A percentile compares a stretch with the other conserved stretches of the same genome.
Conservation (phyloP, 805 yeast species). For the Candida sithepensis region DNA sequence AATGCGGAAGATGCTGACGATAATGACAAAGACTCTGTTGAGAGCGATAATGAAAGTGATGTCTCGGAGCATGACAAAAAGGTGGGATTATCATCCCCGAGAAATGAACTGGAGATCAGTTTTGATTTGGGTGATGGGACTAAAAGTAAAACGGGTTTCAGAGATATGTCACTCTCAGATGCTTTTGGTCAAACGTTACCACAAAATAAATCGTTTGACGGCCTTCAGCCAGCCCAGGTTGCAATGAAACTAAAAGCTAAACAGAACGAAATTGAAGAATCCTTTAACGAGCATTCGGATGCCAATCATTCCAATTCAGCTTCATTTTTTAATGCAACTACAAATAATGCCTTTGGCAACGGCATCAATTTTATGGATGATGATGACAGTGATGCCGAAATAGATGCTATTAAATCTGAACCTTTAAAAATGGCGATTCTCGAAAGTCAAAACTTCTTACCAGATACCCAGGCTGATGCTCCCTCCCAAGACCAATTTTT, state of each 20-base stretch:
- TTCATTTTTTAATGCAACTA: not conserved
- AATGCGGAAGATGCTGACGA: conserved; percentile 24
- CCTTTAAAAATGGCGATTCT: conserved; percentile 11
- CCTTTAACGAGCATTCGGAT: conserved; percentile 18
- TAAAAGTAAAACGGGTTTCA: conserved; percentile 5
- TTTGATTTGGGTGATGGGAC: conserved; percentile 12
- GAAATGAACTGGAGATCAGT: conserved; percentile 8
- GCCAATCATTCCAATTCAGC: conserved; percentile 6
- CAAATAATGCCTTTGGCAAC: not conserved
- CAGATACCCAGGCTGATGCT: conserved; percentile 30
- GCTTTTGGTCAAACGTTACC: conserved; percentile 24
- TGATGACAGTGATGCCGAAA: conserved; percentile 9
- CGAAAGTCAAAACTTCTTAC: conserved; percentile 28
- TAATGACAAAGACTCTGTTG: conserved; percentile 11
- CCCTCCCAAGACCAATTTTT: conserved; percentile 4
- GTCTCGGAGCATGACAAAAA: not conserved
- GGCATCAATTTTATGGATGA: conserved; percentile 9
- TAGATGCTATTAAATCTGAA: conserved; percentile 8
- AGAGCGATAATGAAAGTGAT: not conserved
- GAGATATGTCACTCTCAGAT: conserved; percentile 25
- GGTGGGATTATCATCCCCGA: not conserved
- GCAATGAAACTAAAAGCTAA: conserved; percentile 17
- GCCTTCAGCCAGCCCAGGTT: conserved; percentile 15
- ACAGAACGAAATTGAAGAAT: conserved; percentile 6
- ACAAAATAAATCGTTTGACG: conserved; percentile 16